Evolutionary conservation across 495 filamentous ascomycete species (phyloP), one percentile per base, ranked within the genome.

Genomic region (Podospora fimiseda): DNA sequence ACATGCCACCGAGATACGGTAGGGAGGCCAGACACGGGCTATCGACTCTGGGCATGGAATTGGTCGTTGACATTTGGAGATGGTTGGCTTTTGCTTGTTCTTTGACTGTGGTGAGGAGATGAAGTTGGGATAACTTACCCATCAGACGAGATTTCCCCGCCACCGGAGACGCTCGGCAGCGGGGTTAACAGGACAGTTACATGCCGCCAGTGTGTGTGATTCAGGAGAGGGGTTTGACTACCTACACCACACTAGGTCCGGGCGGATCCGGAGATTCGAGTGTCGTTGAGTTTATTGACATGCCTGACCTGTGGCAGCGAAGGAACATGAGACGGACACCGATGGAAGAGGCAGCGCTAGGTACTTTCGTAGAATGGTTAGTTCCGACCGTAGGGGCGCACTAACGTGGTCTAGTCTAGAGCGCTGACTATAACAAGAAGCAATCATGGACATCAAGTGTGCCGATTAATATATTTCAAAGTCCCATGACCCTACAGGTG

Each of bases 391-490:
- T 16, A 50, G 40, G 27, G 48, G 43, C 48, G 18, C 45, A 22
- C 39, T 43, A 48, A 46, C 51, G 37, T 48, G 53, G 59, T 51
- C 53, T 51, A 59, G 57, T 59, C 30, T 24, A n/a, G 14, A 24
- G 48, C 47, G 21, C 20, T 47, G 39, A 18, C 44, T 24, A 33
- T 47, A 24, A 14, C 15, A 15, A 22, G 20, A 21, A 47, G 44
- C 20, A 23, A 37, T 18, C 43, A 15, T 24, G 44, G 44, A 23
- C 16, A 16, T 30, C 46, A 21, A 33, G 43, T 59, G 53, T 56
- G 56, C 21, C 56, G 61, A 55, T 57, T 62, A 64, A 64, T 64
- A 55, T 62, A 60, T 57, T 44, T 14, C 13, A 8, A 46, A 50
- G 51, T 53, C 60, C 40, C 57, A 62, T 62, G 60, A 62, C 51